Evolutionary conservation across 768 basidiomycete genomes (phyloP).

Genomic region (Lactifluus hygrophoroides): DNA sequence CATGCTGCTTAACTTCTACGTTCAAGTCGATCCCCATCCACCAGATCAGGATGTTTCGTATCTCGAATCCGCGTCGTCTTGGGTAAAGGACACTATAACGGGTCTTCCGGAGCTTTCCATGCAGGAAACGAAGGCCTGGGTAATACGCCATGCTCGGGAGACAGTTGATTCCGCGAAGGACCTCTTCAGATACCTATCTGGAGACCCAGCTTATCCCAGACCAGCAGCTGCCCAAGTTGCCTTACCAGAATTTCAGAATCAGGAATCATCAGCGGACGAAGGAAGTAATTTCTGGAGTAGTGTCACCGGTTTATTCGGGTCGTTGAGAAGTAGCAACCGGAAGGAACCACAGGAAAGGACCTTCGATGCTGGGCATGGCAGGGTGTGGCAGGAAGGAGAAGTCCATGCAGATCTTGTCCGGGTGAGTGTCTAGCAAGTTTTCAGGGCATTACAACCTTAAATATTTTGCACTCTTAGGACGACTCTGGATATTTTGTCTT

Average conservation of each 20-base stretch:
- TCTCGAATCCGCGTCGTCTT: conserved; percentile 35
- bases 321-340: conserved; percentile 39
- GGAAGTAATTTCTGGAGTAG: conserved; percentile 39
- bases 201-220: conserved; percentile 40
- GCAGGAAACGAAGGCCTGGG: conserved; percentile 44
- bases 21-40: conserved; percentile 50
- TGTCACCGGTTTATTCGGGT: conserved; percentile 61
- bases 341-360: conserved; percentile 26
- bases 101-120: conserved; percentile 44
- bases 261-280: conserved; percentile 28
- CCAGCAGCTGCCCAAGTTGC: conserved; percentile 26
- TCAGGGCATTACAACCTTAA: neutral
- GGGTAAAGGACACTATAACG: conserved; percentile 35
- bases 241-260: conserved; percentile 24
- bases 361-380: conserved; percentile 30
- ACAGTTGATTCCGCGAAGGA: conserved; percentile 38
- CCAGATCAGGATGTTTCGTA: conserved; percentile 34
- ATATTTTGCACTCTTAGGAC: conserved; percentile 39
- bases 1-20: conserved; percentile 76
- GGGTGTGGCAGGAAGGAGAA: conserved; percentile 62
- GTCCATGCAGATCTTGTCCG: conserved; percentile 72
- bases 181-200: conserved; percentile 67
- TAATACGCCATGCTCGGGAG: conserved; percentile 34
- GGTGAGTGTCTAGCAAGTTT: conserved; percentile 35
- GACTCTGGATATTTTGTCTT: conserved; percentile 70